Percentiles rank a stretch among this genome's conserved stretches.
phyloP scores from a whole-genome alignment of 306 rosid species.

The Prunus dulcis region DNA sequence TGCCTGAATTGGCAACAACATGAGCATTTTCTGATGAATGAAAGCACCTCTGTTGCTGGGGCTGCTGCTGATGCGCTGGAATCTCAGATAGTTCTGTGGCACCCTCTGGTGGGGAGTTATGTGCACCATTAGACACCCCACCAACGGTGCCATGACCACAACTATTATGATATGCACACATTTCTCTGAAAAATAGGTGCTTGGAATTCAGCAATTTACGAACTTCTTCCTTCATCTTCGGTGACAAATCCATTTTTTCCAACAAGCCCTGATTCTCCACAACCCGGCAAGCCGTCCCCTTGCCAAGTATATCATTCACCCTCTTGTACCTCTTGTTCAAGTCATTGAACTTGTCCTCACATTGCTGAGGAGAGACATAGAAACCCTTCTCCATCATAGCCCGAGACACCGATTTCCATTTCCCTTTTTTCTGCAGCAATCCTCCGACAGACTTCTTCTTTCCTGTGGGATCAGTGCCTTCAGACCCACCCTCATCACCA shows the following conservation, averaged over 20 bases:
- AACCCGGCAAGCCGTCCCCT: conserved; percentile 81
- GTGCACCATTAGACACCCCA: conserved; percentile 23
- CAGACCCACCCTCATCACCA: conserved; percentile 76
- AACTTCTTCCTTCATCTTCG: conserved; percentile 75
- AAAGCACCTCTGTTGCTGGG: conserved; percentile 43
- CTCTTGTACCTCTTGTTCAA: conserved; percentile 92
- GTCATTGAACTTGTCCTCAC: conserved; percentile 93
- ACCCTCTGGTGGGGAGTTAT: conserved; percentile 44
- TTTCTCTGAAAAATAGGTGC: conserved; percentile 90
- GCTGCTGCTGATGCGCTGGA: conserved; percentile 25
- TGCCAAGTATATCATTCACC: conserved; percentile 92
- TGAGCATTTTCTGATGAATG: conserved; percentile 47
- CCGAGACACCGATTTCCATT: conserved; percentile 90
- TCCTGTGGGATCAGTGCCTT: conserved; percentile 40
- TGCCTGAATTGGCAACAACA: conserved; percentile 28
- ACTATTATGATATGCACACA: conserved; percentile 96
- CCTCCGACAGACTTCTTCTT: conserved; percentile 60
- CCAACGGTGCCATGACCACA: conserved; percentile 50
- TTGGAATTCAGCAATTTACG: conserved; percentile 76
- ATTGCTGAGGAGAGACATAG: conserved; percentile 92
- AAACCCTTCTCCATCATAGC: conserved; percentile 95
- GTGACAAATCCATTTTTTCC: conserved; percentile 76
- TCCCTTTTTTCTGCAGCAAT: conserved; percentile 87
- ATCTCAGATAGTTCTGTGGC: conserved; percentile 36
- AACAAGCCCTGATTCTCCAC: conserved; percentile 79